Base-by-base conservation (phyloP, 1,139 yeast genomes). In the Neolecta irregularis region DNA sequence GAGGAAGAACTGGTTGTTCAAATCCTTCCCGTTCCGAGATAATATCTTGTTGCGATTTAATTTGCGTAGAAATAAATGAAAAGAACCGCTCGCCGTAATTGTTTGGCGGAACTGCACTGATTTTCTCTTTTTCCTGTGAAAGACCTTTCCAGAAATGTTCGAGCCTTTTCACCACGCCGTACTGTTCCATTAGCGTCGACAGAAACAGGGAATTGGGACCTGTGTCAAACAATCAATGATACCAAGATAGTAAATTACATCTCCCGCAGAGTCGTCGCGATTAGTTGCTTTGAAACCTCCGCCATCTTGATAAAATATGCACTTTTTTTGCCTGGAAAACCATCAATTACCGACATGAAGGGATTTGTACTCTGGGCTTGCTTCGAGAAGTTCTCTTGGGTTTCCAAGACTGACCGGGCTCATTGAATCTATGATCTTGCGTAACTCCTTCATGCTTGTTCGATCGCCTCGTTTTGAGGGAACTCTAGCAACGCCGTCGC, bases 161-260 rank as follows among this genome's bases (percentile, higher is more conserved):
- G 32, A 83, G 54, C 42, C 69, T 66, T 53, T 91, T 91, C 47
- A 72, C 58, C 18, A 75, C 55, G 1, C 83, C 76, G 52, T 91
- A 91, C 41, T 33, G 24, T 22, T 19, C 5, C 16, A 6, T 20
- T 31, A 16, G 22, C 15, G 31, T 13, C 21, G n/a, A 6, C 8
- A 3, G 8, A n/a, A 18, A 12, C 12, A 18, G 18, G 17, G 17
- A 13, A 22, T n/a, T 12, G 20, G 30, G 26, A 38, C 41, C 23
- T 75, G 72, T 0, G 98, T 91, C 45, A 91, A 61, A 56, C 93
- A 85, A 53, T 91, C 99, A 48, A 91, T 91, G 32, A 91, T 74
- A 9, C 98, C 98, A 47, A 91, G 59, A 51, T 85, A 91, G 56
- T 91, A 91, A 9, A 91, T 71, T 41, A 77, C 72, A 19, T 69